Percentiles rank a stretch among this genome's conserved stretches.
phyloP scores from a whole-genome alignment of 805 yeast species.

The Saccharomycopsis synnaedendra region DNA sequence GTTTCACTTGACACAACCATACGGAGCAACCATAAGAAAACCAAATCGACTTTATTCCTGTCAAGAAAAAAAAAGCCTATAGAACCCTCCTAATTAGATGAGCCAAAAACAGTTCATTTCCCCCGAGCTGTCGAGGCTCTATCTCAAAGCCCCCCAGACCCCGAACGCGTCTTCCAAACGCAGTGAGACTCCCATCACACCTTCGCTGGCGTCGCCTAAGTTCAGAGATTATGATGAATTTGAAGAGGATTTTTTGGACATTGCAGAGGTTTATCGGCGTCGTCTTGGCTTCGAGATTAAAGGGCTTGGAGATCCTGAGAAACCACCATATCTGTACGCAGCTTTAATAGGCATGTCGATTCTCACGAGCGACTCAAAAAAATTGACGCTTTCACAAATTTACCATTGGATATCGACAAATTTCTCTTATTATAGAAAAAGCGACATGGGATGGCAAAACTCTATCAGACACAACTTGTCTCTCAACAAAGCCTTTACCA shows the following conservation, averaged over 20 bases:
- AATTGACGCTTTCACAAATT: conserved; percentile 71
- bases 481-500: conserved; percentile 83
- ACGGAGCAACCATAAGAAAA: too few species aligned
- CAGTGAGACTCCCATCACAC: neutral
- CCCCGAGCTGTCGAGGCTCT: too few species aligned
- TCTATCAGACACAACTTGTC: conserved; percentile 92
- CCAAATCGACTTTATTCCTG: too few species aligned
- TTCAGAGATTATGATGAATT: neutral
- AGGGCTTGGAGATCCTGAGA: conserved; percentile 25
- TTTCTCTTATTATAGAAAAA: conserved; percentile 69
- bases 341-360: conserved; percentile 89
- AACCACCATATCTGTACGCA: conserved; percentile 94
- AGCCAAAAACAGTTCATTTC: too few species aligned
- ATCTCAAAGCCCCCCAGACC: too few species aligned
- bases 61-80: too few species aligned
- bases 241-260: neutral
- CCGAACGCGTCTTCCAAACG: too few species aligned
- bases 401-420: conserved; percentile 87
- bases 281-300: conserved; percentile 6
- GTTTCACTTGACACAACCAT: too few species aligned
- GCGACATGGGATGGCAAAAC: conserved; percentile 95
- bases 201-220: neutral
- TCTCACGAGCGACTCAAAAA: conserved; percentile 60
- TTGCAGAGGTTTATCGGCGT: too few species aligned
- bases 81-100: too few species aligned